Evolutionary conservation across 2,329 filamentous ascomycete genomes (phyloP), one percentile per base, ranked within the genome.

Genomic region (Venturia effusa): DNA sequence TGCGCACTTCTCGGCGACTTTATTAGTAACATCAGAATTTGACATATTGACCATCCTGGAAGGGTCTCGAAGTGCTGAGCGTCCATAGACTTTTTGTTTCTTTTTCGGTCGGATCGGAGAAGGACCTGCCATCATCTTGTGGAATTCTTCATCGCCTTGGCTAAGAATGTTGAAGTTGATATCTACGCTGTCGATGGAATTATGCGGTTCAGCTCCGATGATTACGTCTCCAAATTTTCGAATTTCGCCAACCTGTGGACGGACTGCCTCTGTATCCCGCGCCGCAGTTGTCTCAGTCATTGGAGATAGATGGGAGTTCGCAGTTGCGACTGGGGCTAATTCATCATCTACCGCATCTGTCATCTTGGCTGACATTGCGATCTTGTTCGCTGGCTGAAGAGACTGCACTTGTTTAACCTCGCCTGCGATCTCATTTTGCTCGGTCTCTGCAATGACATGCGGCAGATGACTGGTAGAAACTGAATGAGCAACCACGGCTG

Each of bases 301-400:
- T 7, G 65, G 66, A 19, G 72, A 71, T 8, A 74, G 68, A 55
- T 77, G 72, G 51, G 78, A 76, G 59, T 70, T 72, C 22, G 76
- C 77, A n/a, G 76, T 73, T 11, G 70, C 66, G 24, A 70, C 72
- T 3, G 54, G 59, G 24, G 40, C 63, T 65, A 30, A 34, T 22
- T 59, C 54, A 51, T 59, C 43, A 19, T 34, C 19, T 32, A 57
- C 59, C 22, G 41, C 32, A 19, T 65, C 59, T 13, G 63, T 41
- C 30, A 55, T 61, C 19, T 27, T 34, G 27, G 30, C 5, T 22
- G 24, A 4, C 4, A 8, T 17, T 5, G 6, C 24, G 27, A 10
- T 19, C 22, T n/a, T 15, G 27, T 22, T 34, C 27, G 51, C 51
- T 34, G 5, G 15, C n/a, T 6, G 15, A 57, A 17, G 30, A 57